These are phyloP conservation scores for Solanum medicagineum DNA, from an alignment of 257 asterid genomes.

Conservation along the genomic window DNA sequence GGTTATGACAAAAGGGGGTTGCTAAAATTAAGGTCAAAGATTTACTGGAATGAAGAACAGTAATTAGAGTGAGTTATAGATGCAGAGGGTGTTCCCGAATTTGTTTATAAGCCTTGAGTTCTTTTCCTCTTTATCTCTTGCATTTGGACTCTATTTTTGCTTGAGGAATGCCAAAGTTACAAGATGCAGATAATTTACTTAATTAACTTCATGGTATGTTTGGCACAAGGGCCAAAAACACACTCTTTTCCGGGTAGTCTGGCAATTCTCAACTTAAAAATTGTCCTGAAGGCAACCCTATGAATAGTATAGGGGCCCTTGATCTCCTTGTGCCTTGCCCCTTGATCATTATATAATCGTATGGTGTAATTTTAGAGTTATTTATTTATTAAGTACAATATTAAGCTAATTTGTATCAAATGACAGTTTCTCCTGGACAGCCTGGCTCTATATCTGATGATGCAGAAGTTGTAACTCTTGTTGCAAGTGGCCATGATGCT, in stretches of 20 bases:
- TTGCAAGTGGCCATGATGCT: conserved; percentile 78
- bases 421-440: conserved; percentile 90
- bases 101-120: not conserved
- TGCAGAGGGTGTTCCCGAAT: not conserved
- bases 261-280: not conserved
- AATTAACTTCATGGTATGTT: not conserved
- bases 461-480: conserved; percentile 64
- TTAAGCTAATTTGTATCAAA: not conserved
- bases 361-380: not conserved
- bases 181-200: not conserved
- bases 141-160: not conserved
- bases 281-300: not conserved
- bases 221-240: not conserved
- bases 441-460: conserved; percentile 88
- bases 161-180: not conserved
- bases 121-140: not conserved
- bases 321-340: not conserved
- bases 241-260: not conserved
- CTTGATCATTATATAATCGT: not conserved
- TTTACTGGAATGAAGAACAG: not conserved
- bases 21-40: not conserved
- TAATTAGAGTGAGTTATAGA: not conserved
- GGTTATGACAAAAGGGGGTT: not conserved
- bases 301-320: not conserved
- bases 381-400: not conserved